Evolutionary conservation across 306 rosid genomes (phyloP), one percentile per base, ranked within the genome.

Genomic region (Citrullus mucosospermus): DNA sequence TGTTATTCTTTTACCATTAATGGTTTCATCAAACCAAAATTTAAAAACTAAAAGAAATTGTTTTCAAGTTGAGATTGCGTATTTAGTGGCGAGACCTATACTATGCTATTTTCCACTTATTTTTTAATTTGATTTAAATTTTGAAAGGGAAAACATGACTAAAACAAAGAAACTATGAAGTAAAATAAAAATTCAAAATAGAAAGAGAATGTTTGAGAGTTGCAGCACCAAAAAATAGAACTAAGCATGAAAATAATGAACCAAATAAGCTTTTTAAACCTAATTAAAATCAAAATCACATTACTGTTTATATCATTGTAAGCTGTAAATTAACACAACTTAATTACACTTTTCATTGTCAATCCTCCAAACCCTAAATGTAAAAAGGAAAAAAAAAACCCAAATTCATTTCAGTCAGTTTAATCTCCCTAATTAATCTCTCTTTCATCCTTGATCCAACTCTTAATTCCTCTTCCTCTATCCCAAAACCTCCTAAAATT

Each of bases 401-500:
- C 10, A 59, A 59, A 6, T 14, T 30, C 44, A 62, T 32, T 22
- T 6, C 43, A 32, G 20, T 62, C 43, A 15, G 20, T 62, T 4
- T 62, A 62, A 62, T 61, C 68, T 61, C 70, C 70, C 22, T 32
- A 63, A 44, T 34, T 63, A 32, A 32, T 16, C 46, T 36, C 48
- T 30, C 71, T 67, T 18, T 67, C 10, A 67, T 13, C 30, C 30
- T 38, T 38, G 39, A 65, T 66, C 16, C 36, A 69, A n/a, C 75
- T 18, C 9, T 68, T 68, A 18, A 18, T 68, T 7, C 70, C 16
- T 69, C 10, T 22, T 70, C 69, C 32, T 76, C 9, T 72, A 56
- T 36, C 69, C 20, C 32, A 9, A 58, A 58, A 58, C 15, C 73
- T 57, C 79, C 76, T 81, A 65, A 51, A 82, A 50, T 28, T 48